phyloP scores from a whole-genome alignment of 805 yeast genomes.

The Schwanniomyces vanrijiae region DNA sequence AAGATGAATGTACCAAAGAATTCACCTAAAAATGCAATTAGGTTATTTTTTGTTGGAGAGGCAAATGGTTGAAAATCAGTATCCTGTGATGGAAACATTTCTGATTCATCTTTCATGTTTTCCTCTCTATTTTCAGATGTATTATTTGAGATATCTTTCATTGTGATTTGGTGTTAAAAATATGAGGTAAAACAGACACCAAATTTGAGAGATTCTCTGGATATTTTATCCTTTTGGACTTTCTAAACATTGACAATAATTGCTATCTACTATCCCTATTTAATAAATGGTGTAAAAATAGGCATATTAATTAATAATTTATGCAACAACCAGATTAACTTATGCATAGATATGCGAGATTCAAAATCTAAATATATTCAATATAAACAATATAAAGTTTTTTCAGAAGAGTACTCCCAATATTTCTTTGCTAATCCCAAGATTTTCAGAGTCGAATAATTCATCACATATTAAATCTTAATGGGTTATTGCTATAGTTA shows the following conservation, averaged over 20 bases:
- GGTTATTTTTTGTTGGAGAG: conserved; percentile 46
- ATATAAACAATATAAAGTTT: no score
- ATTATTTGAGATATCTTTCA: background rate
- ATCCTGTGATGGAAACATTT: background rate
- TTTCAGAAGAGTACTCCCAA: no score
- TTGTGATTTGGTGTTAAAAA: background rate
- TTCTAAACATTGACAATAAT: no score
- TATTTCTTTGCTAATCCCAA: no score
- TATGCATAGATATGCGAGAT: background rate
- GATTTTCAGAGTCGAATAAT: no score
- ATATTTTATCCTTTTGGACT: no score
- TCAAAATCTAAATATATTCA: background rate
- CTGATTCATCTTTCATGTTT: background rate
- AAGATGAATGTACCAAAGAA: conserved; percentile 85
- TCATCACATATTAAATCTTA: no score
- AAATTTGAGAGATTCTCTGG: no score
- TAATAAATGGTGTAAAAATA: no score
- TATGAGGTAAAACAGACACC: background rate
- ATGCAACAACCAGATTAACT: background rate
- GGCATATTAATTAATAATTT: no score
- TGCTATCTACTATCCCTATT: no score
- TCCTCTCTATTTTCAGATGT: background rate
- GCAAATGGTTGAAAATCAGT: conserved; percentile 6
- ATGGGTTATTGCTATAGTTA: no score
- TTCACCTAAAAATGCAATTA: conserved; percentile 74